These are phyloP conservation scores for Apiotrichum porosum DNA, from an alignment of 1,284 basidiomycete genomes.

Conservation along the genomic window DNA sequence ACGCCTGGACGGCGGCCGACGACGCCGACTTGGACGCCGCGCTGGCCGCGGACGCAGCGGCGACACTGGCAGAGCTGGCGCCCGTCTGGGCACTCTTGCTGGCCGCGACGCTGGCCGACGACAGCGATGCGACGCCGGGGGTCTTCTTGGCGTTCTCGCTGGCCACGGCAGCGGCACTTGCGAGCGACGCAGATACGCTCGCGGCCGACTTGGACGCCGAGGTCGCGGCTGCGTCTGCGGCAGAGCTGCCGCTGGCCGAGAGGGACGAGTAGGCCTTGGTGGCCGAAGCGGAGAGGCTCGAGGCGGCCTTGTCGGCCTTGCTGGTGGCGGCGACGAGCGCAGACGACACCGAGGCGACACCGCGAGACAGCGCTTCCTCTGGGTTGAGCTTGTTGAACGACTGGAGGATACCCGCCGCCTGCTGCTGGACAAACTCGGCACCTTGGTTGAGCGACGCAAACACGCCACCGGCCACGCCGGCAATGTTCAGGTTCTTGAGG, in stretches of 20 bases:
- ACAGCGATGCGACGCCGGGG: conserved; percentile 31
- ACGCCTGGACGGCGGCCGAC: conserved; percentile 25
- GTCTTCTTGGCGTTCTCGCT: conserved; percentile 34
- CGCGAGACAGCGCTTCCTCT: conserved; percentile 46
- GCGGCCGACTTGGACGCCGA: conserved; percentile 22
- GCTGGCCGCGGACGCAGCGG: conserved; percentile 35
- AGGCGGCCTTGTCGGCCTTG: background rate
- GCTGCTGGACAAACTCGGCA: background rate
- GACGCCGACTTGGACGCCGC: conserved; percentile 46
- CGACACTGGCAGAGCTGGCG: conserved; percentile 44
- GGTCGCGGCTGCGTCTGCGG: conserved; percentile 2
- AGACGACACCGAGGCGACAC: conserved; percentile 39
- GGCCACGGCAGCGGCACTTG: conserved; percentile 37
- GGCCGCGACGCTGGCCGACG: conserved; percentile 35
- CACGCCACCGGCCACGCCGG: conserved; percentile 52
- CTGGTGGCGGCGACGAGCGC: conserved; percentile 20
- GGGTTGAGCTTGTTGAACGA: conserved; percentile 36
- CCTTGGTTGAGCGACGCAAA: conserved; percentile 42
- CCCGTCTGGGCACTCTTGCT: conserved; percentile 40
- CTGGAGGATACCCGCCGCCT: no score
- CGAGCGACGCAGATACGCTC: conserved; percentile 22
- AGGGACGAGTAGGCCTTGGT: conserved; percentile 36
- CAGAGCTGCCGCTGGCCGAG: conserved; percentile 20
- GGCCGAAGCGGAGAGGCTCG: conserved; percentile 17
- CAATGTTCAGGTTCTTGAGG: conserved; percentile 60